Evolutionary conservation across 2,329 filamentous ascomycete species (phyloP).

Genomic region (Incumbomyces lentus): DNA sequence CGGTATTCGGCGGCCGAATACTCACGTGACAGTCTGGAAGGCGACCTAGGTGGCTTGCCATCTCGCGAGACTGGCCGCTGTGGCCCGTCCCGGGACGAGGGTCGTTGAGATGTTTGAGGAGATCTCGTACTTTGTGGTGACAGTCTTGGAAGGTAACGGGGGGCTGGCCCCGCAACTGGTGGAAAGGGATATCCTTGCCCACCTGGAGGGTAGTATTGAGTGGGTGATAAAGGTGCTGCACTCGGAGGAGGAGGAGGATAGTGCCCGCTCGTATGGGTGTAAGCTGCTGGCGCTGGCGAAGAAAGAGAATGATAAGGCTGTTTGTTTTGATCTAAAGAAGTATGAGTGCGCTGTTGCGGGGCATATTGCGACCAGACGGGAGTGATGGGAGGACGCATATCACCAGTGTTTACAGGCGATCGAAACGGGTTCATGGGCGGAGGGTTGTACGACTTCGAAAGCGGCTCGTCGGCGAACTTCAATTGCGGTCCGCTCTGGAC

Average conservation of each 20-base stretch:
- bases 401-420: neutral
- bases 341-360: conserved; percentile 8
- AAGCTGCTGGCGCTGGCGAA: conserved; percentile 15
- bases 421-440: neutral
- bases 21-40: conserved; percentile 14
- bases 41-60: conserved; percentile 16
- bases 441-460: conserved; percentile 5
- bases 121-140: neutral
- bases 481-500: conserved; percentile 7
- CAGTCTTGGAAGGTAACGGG: conserved; percentile 1
- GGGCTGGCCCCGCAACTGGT: neutral
- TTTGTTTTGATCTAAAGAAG: conserved; percentile 15
- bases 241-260: neutral
- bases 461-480: neutral
- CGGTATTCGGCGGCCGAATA: conserved; percentile 5
- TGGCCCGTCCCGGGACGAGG: conserved; percentile 17
- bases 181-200: conserved; percentile 1
- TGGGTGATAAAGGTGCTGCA: conserved; percentile 8
- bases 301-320: conserved; percentile 16
- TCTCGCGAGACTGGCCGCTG: conserved; percentile 17
- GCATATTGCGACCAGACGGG: neutral
- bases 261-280: conserved; percentile 13
- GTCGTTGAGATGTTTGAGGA: conserved; percentile 6
- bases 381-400: neutral
- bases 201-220: conserved; percentile 10